Conservation (phyloP, 306 rosid genomes). For the Malus sieversii region DNA sequence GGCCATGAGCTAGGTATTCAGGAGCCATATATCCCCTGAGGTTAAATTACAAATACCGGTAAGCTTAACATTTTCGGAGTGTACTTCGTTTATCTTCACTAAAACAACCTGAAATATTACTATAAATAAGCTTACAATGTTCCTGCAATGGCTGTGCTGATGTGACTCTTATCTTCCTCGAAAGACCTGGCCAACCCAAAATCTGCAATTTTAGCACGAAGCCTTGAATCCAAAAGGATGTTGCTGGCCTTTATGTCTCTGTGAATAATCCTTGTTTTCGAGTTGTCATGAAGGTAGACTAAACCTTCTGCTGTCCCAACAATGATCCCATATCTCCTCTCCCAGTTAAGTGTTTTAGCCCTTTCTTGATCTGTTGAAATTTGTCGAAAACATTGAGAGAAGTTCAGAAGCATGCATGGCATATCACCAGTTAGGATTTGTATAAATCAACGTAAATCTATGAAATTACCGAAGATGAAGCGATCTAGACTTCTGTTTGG, state of each 20-base stretch:
- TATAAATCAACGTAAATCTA: background rate
- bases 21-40: conserved; percentile 94
- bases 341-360: conserved; percentile 70
- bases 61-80: background rate
- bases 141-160: conserved; percentile 94
- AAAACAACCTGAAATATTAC: background rate
- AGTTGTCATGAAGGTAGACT: conserved; percentile 73
- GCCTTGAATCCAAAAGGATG: conserved; percentile 66
- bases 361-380: conserved; percentile 40
- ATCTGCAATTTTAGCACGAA: conserved; percentile 87
- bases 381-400: background rate
- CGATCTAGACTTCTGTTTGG: conserved; percentile 81
- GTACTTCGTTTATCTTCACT: background rate
- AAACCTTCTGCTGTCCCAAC: conserved; percentile 78
- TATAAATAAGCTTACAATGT: conserved; percentile 47
- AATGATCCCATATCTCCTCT: conserved; percentile 61
- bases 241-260: conserved; percentile 94
- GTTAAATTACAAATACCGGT: background rate
- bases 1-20: conserved; percentile 91
- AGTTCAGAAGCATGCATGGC: background rate
- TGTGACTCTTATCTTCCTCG: conserved; percentile 81
- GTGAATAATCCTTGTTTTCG: conserved; percentile 62
- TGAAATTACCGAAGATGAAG: conserved; percentile 65
- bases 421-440: background rate
- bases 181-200: conserved; percentile 92